A percentile compares a stretch with the other conserved stretches of the same genome.
phyloP scores from a whole-genome alignment of 179 eudicot genomes.

The Nepenthes alata region DNA sequence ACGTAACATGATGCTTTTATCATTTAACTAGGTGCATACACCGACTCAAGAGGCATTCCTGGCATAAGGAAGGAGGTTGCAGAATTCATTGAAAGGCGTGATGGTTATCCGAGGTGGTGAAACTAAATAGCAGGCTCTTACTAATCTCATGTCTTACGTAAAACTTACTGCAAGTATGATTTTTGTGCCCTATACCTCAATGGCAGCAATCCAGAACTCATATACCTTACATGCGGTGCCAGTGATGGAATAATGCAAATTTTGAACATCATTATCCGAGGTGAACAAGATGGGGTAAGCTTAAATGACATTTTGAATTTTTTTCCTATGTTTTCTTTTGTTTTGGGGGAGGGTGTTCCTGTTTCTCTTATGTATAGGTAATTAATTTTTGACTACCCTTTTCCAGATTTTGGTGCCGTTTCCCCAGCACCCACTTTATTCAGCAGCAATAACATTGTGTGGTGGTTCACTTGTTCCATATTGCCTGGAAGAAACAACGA shows the following conservation, averaged over 20 bases:
- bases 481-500: constrained; percentile 89
- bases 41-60: constrained; percentile 94
- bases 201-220: constrained; percentile 84
- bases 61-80: constrained; percentile 90
- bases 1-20: constrained; percentile 3
- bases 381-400: constrained; percentile 1
- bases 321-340: neutral
- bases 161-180: constrained; percentile 2
- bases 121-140: constrained; percentile 9
- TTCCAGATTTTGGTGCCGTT: constrained; percentile 85
- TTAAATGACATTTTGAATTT: neutral
- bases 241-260: constrained; percentile 99
- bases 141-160: neutral
- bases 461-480: constrained; percentile 98
- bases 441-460: constrained; percentile 71
- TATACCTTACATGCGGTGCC: constrained; percentile 95
- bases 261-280: constrained; percentile 56
- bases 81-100: constrained; percentile 83
- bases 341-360: neutral
- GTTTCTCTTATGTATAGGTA: neutral
- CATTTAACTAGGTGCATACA: constrained; percentile 72
- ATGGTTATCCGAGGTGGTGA: constrained; percentile 89
- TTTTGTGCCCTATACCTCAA: neutral
- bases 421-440: constrained; percentile 96
- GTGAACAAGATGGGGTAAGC: constrained; percentile 66